Base-by-base conservation (phyloP, 2,329 filamentous ascomycete species). In the Alternaria gaisen region DNA sequence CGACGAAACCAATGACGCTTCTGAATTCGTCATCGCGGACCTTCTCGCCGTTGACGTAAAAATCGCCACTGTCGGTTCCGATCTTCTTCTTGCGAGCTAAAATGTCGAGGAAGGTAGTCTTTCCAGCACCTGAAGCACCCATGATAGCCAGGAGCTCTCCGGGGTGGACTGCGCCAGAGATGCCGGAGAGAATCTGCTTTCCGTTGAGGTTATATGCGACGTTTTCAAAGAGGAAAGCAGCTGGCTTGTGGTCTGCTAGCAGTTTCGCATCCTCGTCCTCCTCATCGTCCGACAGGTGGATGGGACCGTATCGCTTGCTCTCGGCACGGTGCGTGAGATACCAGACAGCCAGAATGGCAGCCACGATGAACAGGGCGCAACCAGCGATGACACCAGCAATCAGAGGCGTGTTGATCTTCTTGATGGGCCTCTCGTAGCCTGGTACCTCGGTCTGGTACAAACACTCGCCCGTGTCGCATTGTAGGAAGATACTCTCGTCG, bases 131-230 rank as follows among this genome's bases (percentile, higher is more conserved):
- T 0, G 95, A 99, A 8, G 95, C 94, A 58, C 95, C 95, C 94
- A 99, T 99, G 72, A 99, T 97, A 9, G 95, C 95, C 67, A 94
- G 92, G 8, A 98, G 88, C 77, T 99, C 93, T n/a, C 96, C 96
- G 3, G 94, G 93, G 68, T 91, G 91, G n/a, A 94, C 94, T 42
- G 93, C 89, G 47, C 95, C 95, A 66, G 90, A 89, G 34, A 99
- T 90, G 14, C 87, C 88, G 16, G 86, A 85, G 3, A 99, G 83
- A 47, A 99, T 97, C 53, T 91, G 86, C 79, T 92, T 97, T 40
- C 93, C 93, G 66, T 96, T 97, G 38, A 99, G 84, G 22, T 86
- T 85, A 75, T 99, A 99, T 0, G 89, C 88, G 3, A 99, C 91
- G 61, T 96, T 90, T 59, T 96, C 89, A 70, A 97, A 99, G 67